phyloP scores from a whole-genome alignment of 73 alveolate genomes.

The Effrenium voratum region DNA sequence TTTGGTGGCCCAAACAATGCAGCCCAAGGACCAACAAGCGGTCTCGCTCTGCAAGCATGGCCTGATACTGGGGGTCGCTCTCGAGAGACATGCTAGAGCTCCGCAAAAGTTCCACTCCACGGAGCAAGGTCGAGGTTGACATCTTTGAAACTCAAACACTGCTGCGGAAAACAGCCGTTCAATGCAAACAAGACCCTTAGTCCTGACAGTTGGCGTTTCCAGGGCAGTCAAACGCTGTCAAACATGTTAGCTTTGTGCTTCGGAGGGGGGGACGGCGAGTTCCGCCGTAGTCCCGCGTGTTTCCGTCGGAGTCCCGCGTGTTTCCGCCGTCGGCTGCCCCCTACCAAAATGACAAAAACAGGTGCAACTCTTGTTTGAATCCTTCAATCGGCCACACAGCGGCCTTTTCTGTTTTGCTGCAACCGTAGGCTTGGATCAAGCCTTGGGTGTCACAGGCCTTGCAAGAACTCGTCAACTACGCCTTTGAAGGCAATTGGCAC shows the following conservation, averaged over 20 bases:
- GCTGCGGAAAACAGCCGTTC: no score
- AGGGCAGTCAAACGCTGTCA: no score
- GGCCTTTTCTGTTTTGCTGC: background rate
- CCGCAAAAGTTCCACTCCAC: background rate
- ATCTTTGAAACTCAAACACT: no score
- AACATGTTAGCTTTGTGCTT: no score
- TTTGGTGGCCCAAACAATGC: no score
- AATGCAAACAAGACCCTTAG: no score
- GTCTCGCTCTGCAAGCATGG: background rate
- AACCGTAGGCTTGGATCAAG: background rate
- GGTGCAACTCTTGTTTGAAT: background rate
- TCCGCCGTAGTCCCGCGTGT: constrained; percentile 27
- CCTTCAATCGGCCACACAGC: no score
- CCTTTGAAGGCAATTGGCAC: background rate
- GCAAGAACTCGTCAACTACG: background rate
- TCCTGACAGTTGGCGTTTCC: no score
- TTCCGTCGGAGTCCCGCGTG: constrained; percentile 16
- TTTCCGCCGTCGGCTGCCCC: background rate
- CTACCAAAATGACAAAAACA: background rate
- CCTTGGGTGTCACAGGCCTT: no score
- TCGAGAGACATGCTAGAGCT: background rate
- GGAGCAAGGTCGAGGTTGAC: background rate
- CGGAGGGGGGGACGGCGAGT: constrained; percentile 21
- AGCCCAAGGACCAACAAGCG: background rate
- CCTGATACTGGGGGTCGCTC: background rate